Base-by-base conservation (phyloP, 2,329 filamentous ascomycete genomes). In the Penicillium brevicompactum region DNA sequence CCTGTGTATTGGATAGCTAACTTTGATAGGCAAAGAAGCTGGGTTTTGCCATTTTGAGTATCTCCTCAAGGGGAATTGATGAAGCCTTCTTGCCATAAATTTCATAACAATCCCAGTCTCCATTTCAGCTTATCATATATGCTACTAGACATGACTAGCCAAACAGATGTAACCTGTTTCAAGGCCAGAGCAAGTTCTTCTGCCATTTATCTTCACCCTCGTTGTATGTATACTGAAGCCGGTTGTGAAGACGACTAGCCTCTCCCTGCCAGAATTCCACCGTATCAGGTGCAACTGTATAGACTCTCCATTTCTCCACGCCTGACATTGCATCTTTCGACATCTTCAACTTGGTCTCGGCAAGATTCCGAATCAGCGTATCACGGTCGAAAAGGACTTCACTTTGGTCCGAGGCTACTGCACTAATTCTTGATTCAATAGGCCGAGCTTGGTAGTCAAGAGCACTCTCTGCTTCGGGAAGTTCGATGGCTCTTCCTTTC, bases 221-320 rank as follows among this genome's bases (percentile, higher is more conserved):
- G 7, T 27, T 21, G 30, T 11, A 48, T 24, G 49, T 21, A 61
- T 56, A 62, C 31, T 46, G 49, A 30, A 62, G 38, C 22, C 60
- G 40, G 27, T 51, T 41, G 48, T 62, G 60, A 51, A 62, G 52
- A 6, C 58, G 55, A 54, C 47, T 57, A 27, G 37, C 14, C 31
- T 51, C 41, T 6, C 58, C 58, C 41, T 62, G 60, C 58, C 60
- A 62, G 24, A 62, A 62, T n/a, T 62, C 60, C 2, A 60, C 60
- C 11, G 30, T 21, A 8, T 24, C 13, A 22, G 60, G 51, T 11
- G 32, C 30, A 41, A 61, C 54, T 5, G 60, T 56, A 52, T 61
- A 62, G 10, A 62, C 56, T 24, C 47, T 41, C 60, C 58, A 62
- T 42, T 53, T 46, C 7, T 31, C 31, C 3, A 51, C 41, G 1